These are phyloP conservation scores for Panus rudis DNA, from an alignment of 768 basidiomycete species.

Conservation along the genomic window DNA sequence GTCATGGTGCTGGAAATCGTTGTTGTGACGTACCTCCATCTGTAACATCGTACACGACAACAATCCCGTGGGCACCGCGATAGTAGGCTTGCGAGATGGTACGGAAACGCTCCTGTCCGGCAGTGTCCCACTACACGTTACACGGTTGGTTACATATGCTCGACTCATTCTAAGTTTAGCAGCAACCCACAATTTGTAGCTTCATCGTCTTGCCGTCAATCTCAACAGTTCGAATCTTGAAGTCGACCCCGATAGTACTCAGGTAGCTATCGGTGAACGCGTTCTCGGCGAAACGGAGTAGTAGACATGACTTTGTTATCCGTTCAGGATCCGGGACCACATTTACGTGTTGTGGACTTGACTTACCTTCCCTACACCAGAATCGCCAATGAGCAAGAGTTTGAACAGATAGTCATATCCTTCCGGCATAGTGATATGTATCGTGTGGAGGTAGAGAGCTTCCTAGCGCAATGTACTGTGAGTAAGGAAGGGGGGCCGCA, in stretches of 20 bases:
- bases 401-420: slow-evolving; percentile 97
- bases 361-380: slow-evolving; percentile 86
- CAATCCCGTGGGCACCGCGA: slow-evolving; percentile 96
- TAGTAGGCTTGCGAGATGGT: slow-evolving; percentile 99
- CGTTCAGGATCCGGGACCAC: background rate
- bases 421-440: no score
- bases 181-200: slow-evolving; percentile 94
- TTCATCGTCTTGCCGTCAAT: slow-evolving; percentile 98
- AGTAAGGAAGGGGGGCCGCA: no score
- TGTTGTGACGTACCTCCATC: slow-evolving; percentile 86
- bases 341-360: background rate
- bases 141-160: slow-evolving; percentile 24
- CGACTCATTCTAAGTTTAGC: no score
- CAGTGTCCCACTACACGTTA: slow-evolving; percentile 85
- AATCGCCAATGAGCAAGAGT: slow-evolving; percentile 90
- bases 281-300: slow-evolving; percentile 92
- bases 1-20: no score
- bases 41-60: slow-evolving; percentile 97
- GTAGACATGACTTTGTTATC: slow-evolving; percentile 69
- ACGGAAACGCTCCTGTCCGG: slow-evolving; percentile 96
- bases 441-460: no score
- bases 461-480: no score
- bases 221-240: slow-evolving; percentile 99
- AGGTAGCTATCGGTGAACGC: slow-evolving; percentile 98
- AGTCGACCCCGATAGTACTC: slow-evolving; percentile 96